Evolutionary conservation across 2,329 filamentous ascomycete genomes (phyloP), one percentile per base, ranked within the genome.

Genomic region (Fusarium oxysporum): DNA sequence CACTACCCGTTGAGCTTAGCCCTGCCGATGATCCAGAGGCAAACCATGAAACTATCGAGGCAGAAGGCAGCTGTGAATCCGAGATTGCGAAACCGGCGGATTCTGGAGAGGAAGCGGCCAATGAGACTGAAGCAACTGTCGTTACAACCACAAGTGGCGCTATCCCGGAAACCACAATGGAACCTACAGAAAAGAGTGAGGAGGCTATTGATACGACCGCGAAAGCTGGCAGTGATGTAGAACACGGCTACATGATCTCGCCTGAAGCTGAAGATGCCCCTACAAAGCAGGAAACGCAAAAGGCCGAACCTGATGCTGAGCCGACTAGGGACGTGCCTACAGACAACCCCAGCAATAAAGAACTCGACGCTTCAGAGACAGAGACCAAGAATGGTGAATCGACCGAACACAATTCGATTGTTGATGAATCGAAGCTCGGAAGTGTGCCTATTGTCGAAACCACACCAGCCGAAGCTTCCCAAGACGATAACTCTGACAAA

Each of bases 121-220:
- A 53, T 23, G 44, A 69, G 28, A 35, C 38, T 43, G 48, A 35
- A 35, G 47, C 43, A 14, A 54, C 50, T 40, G 19, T 38, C 12
- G 38, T 55, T 56, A 41, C 62, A 43, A 21, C 53, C 19, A 59
- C 48, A 51, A 43, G 13, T 23, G 56, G 35, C 17, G 21, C 21
- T 17, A 38, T 35, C 10, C 55, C 44, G 16, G 66, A 66, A 60
- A 45, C 65, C n/a, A 28, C 37, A 19, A n/a, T n/a, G 25, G 47
- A 41, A 23, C 17, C 45, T 21, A 40, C 67, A 51, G 67, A 45
- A 28, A 53, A 51, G 28, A 37, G 25, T n/a, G 55, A 73, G 43
- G 65, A 63, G 28, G 43, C 32, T 25, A 17, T 50, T 13, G 56
- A 74, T 19, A 23, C 21, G 23, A 30, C 28, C 28, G 16, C n/a